Evolutionary conservation across 2,329 filamentous ascomycete genomes (phyloP).

Genomic region (Didymosphaeria variabile): DNA sequence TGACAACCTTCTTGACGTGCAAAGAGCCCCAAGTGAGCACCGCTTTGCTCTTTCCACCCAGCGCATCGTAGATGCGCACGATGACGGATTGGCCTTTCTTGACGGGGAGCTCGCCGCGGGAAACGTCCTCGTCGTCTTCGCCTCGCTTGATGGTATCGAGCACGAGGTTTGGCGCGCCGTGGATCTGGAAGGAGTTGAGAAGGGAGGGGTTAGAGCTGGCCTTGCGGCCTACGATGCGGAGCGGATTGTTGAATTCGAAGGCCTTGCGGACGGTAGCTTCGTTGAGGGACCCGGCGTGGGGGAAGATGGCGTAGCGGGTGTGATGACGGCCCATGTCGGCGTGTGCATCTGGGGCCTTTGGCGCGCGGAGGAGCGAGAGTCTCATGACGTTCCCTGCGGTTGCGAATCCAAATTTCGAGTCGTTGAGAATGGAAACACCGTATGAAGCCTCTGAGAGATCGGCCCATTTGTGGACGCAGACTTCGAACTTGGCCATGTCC

Average conservation of each 20-base stretch:
- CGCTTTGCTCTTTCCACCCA: conserved; percentile 82
- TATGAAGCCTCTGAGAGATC: conserved; percentile 89
- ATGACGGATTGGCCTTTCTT: conserved; percentile 82
- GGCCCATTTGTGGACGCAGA: conserved; percentile 94
- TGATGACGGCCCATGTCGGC: conserved; percentile 92
- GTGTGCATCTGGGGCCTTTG: conserved; percentile 91
- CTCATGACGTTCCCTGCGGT: conserved; percentile 90
- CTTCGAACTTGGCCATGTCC: conserved; percentile 98
- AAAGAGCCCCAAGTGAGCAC: conserved; percentile 71
- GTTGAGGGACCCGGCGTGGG: conserved; percentile 77
- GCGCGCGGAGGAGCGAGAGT: conserved; percentile 82
- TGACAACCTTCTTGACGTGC: conserved; percentile 78
- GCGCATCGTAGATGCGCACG: conserved; percentile 83
- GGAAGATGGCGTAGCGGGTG: conserved; percentile 90
- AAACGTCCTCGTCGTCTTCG: conserved; percentile 64
- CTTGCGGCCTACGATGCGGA: conserved; percentile 62
- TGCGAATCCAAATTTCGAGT: conserved; percentile 96
- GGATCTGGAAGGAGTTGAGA: conserved; percentile 71
- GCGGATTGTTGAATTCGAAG: conserved; percentile 88
- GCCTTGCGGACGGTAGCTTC: conserved; percentile 80
- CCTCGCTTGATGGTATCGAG: conserved; percentile 93
- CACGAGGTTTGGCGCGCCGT: conserved; percentile 71
- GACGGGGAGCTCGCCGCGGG: conserved; percentile 61
- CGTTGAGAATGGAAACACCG: conserved; percentile 91
- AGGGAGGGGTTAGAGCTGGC: conserved; percentile 38